Evolutionary conservation across 805 yeast genomes (phyloP).

Genomic region (Wickerhamiella kurtzmanii): DNA sequence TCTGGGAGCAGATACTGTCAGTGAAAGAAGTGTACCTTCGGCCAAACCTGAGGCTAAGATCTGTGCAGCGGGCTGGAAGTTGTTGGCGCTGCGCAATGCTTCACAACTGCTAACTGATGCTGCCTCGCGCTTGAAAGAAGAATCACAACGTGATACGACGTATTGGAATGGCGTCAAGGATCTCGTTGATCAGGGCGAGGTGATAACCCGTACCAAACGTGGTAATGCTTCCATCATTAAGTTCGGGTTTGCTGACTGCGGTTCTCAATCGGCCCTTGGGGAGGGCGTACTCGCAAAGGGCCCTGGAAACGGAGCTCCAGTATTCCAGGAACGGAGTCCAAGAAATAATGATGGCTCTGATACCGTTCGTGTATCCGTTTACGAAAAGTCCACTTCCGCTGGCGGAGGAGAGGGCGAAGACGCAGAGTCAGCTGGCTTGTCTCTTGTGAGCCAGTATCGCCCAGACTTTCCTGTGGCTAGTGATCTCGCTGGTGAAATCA

Average conservation of each 20-base stretch:
- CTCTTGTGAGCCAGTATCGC: background rate
- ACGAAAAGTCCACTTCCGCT: background rate
- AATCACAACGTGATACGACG: slow-evolving; percentile 44
- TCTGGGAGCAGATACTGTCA: slow-evolving; percentile 25
- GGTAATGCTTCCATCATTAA: slow-evolving; percentile 56
- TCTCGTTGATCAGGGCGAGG: slow-evolving; percentile 33
- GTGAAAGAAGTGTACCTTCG: slow-evolving; percentile 5
- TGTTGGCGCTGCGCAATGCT: slow-evolving; percentile 50
- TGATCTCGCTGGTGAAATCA: slow-evolving; percentile 31
- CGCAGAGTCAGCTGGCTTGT: slow-evolving; percentile 10
- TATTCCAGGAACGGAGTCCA: slow-evolving; percentile 19
- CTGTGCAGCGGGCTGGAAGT: slow-evolving; percentile 62
- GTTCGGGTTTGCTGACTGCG: slow-evolving; percentile 86
- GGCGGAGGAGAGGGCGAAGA: slow-evolving; percentile 5
- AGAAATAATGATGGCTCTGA: background rate
- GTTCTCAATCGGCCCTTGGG: slow-evolving; percentile 61
- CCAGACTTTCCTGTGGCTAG: background rate
- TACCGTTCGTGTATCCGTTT: background rate
- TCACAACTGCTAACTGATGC: slow-evolving; percentile 39
- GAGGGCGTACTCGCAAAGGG: slow-evolving; percentile 34
- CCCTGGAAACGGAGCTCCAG: slow-evolving; percentile 30
- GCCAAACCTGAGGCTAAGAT: slow-evolving; percentile 9
- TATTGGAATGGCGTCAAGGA: slow-evolving; percentile 47
- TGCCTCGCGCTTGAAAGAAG: slow-evolving; percentile 37
- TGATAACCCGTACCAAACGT: slow-evolving; percentile 52